Evolutionary conservation across 2,329 filamentous ascomycete genomes (phyloP).

Genomic region (Emmonsiellopsis sp.): DNA sequence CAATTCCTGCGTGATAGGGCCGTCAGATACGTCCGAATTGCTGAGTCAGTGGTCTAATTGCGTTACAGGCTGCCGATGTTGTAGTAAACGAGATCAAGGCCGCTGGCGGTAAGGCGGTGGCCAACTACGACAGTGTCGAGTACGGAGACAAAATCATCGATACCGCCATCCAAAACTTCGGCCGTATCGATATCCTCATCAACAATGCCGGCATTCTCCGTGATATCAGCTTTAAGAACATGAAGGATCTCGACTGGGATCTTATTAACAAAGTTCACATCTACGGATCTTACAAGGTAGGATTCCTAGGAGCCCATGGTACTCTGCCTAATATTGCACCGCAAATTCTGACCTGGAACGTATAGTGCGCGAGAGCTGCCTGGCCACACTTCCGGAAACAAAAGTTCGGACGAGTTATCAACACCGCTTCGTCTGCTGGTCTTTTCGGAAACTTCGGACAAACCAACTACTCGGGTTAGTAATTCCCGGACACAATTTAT

Average conservation of each 20-base stretch:
- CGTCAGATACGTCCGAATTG: conserved; percentile 35
- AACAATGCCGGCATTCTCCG: conserved; percentile 97
- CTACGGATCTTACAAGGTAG: conserved; percentile 77
- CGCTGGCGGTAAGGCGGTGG: conserved; percentile 87
- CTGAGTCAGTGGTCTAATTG: neutral
- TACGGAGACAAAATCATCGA: conserved; percentile 90
- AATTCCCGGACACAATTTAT: neutral
- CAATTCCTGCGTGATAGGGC: conserved; percentile 24
- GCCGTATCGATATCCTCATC: conserved; percentile 83
- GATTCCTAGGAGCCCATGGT: conserved; percentile 1
- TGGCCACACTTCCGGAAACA: conserved; percentile 99
- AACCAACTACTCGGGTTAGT: conserved; percentile 76
- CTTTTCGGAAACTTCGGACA: conserved; percentile 95
- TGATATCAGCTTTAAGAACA: conserved; percentile 97
- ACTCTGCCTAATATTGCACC: neutral
- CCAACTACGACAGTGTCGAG: conserved; percentile 83
- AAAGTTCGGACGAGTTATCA: conserved; percentile 95
- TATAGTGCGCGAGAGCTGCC: conserved; percentile 71
- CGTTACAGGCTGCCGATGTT: conserved; percentile 57
- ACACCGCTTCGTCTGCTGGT: conserved; percentile 91
- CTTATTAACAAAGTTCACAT: conserved; percentile 88
- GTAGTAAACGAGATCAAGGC: conserved; percentile 52
- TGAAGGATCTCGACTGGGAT: conserved; percentile 96
- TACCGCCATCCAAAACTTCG: conserved; percentile 41
- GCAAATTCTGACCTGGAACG: neutral